A percentile compares a stretch with the other conserved stretches of the same genome.
These are phyloP conservation scores for Suillus hirtellus DNA, from an alignment of 768 basidiomycete species.

Conservation along the genomic window DNA sequence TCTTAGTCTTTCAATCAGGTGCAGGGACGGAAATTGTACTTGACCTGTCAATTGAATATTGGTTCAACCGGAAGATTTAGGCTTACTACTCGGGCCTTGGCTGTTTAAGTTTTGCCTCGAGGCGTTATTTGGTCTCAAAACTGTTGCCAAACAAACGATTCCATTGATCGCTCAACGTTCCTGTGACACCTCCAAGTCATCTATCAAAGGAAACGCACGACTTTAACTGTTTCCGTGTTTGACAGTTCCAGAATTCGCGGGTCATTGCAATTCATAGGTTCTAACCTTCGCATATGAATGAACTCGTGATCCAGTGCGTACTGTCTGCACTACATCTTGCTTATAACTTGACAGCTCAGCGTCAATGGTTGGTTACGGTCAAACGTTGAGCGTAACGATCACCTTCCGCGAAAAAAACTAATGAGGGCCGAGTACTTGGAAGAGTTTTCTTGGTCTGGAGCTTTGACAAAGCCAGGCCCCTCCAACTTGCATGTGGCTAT, in stretches of 20 bases:
- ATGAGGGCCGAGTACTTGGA: background rate
- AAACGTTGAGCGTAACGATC: background rate
- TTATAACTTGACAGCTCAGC: background rate
- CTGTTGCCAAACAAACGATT: slow-evolving; percentile 26
- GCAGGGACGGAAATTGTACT: slow-evolving; percentile 60
- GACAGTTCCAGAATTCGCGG: background rate
- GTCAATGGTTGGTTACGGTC: background rate
- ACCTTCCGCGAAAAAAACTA: background rate
- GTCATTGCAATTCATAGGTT: background rate
- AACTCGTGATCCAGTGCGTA: background rate
- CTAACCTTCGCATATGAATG: background rate
- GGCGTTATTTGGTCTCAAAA: slow-evolving; percentile 27
- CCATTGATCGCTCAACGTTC: background rate
- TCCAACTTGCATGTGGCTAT: too few species aligned
- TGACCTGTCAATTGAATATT: slow-evolving; percentile 38
- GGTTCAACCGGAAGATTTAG: background rate
- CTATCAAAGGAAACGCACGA: background rate
- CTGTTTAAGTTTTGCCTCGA: too few species aligned
- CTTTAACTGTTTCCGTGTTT: background rate
- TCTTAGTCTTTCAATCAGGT: slow-evolving; percentile 77
- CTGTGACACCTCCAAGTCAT: background rate
- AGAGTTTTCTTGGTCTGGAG: too few species aligned
- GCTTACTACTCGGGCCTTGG: too few species aligned
- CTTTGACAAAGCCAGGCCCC: too few species aligned
- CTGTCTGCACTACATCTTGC: background rate